Evolutionary conservation across 805 yeast genomes (phyloP).

Genomic region (Zygotorulaspora sp.): DNA sequence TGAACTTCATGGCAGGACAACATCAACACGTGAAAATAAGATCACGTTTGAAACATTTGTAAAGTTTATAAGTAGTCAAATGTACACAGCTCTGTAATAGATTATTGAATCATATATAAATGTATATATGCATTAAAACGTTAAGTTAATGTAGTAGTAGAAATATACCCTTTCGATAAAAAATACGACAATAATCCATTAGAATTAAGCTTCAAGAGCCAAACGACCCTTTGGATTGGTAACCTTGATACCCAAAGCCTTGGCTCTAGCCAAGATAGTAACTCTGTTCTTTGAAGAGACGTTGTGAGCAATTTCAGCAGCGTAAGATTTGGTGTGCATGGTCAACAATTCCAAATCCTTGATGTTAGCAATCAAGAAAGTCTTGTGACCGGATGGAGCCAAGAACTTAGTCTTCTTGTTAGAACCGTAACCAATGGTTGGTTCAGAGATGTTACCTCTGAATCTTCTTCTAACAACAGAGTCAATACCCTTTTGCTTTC

Average conservation of each 20-base stretch:
- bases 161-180: constrained; percentile 1
- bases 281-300: constrained; percentile 98
- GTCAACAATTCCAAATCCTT: constrained; percentile 91
- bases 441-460: constrained; percentile 99
- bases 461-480: constrained; percentile 99
- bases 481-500: constrained; percentile 99
- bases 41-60: no score
- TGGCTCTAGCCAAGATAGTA: constrained; percentile 92
- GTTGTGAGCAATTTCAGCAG: constrained; percentile 99
- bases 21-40: no score
- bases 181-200: constrained; percentile 9
- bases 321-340: constrained; percentile 97
- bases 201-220: constrained; percentile 85
- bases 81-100: constrained; percentile 14
- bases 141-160: neutral
- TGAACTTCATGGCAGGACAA: no score
- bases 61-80: no score
- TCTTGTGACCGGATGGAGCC: constrained; percentile 97
- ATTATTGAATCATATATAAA: constrained; percentile 8
- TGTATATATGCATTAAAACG: constrained; percentile 1
- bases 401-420: constrained; percentile 97
- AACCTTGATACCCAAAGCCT: constrained; percentile 96
- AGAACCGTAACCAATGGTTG: constrained; percentile 99
- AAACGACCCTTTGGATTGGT: constrained; percentile 99
- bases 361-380: constrained; percentile 86